These are phyloP conservation scores for Geranium rotundifolium DNA, from an alignment of 345 rosid genomes.

Conservation along the genomic window DNA sequence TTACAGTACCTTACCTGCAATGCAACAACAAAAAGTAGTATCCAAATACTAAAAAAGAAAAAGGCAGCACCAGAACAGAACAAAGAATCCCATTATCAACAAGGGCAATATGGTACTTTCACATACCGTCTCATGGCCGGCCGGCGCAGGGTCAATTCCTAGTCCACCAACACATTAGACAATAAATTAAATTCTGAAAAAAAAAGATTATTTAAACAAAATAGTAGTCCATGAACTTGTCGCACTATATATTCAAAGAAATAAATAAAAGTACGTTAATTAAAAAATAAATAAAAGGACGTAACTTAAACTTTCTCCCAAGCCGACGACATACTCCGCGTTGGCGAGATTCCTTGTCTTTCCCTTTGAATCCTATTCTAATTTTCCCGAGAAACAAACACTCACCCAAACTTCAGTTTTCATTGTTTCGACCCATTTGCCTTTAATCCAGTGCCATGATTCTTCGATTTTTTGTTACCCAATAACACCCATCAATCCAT, in stretches of 20 bases:
- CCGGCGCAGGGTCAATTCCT: background rate
- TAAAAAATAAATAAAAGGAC: no score
- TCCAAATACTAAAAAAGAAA: background rate
- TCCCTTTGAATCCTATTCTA: slow-evolving; percentile 4
- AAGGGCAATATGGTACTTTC: background rate
- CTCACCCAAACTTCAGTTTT: slow-evolving; percentile 4
- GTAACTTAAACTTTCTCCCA: slow-evolving; percentile 11
- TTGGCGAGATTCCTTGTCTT: slow-evolving; percentile 51
- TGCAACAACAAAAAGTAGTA: no score
- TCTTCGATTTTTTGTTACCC: background rate
- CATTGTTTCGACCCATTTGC: background rate
- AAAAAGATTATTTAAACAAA: no score
- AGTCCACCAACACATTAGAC: background rate
- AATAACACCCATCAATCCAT: background rate
- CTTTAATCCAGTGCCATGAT: slow-evolving; percentile 10
- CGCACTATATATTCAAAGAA: no score
- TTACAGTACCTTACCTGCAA: background rate
- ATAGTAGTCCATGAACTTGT: no score
- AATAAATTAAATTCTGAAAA: background rate
- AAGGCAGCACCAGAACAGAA: background rate
- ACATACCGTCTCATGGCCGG: background rate
- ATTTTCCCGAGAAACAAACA: slow-evolving; percentile 8
- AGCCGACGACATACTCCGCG: slow-evolving; percentile 54
- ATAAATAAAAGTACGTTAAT: background rate
- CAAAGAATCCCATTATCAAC: background rate